phyloP scores from a whole-genome alignment of 2,329 filamentous ascomycete genomes.

The Ambrosiella xylebori region DNA sequence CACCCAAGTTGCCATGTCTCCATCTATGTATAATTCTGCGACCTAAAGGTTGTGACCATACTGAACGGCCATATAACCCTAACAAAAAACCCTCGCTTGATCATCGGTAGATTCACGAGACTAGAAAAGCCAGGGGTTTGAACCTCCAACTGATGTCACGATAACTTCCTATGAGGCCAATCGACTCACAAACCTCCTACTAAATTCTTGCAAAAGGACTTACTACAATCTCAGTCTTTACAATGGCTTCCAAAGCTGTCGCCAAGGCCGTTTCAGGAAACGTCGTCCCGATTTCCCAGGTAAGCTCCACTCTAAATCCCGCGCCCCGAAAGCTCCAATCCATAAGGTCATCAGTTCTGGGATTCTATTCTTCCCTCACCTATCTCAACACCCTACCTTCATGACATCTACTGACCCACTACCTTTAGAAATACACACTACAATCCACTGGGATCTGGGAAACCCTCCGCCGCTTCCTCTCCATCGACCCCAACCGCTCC shows the following conservation, averaged over 20 bases:
- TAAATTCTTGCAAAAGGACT: too few species aligned
- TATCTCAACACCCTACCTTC: too few species aligned
- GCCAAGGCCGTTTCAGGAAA: constrained; percentile 34
- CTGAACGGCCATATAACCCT: background rate
- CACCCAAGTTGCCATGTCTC: background rate
- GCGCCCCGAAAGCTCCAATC: background rate
- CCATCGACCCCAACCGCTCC: constrained; percentile 75
- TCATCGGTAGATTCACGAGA: too few species aligned
- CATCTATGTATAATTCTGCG: too few species aligned
- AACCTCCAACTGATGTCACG: too few species aligned
- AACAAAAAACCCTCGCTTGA: background rate
- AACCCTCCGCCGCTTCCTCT: constrained; percentile 55
- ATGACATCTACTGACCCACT: background rate
- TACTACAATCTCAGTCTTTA: constrained; percentile 13
- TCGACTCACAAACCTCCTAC: background rate
- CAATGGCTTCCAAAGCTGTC: constrained; percentile 44
- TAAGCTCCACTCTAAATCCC: constrained; percentile 21
- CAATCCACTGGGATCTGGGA: constrained; percentile 85
- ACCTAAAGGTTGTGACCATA: too few species aligned
- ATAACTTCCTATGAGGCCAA: background rate
- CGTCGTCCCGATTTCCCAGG: constrained; percentile 40
- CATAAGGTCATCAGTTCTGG: background rate
- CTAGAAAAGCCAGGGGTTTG: too few species aligned
- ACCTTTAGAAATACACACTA: constrained; percentile 76
- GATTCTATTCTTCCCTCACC: background rate